Base-by-base conservation (phyloP, 2,329 filamentous ascomycete genomes). In the Xylogone sp. region DNA sequence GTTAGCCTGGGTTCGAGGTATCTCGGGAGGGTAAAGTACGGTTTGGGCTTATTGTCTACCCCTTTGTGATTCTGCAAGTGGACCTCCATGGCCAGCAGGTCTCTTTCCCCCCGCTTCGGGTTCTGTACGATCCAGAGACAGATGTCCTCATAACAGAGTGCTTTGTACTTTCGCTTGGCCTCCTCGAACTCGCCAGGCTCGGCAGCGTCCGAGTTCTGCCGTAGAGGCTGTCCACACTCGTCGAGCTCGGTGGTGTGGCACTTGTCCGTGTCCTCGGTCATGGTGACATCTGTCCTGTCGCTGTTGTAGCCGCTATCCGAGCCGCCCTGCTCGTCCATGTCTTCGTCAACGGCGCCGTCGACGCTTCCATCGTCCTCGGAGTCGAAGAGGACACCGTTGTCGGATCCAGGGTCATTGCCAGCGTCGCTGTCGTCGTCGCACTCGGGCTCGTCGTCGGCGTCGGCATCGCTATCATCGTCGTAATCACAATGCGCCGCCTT, bases 271-370 rank as follows among this genome's bases (percentile, higher is more conserved):
- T 57, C 45, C 44, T 59, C 52, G 19, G 21, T 56, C 20, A 52
- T 52, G 24, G 24, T 27, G 20, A 45, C 31, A 51, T 59, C 47
- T 39, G 47, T 54, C 49, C 43, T 43, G 7, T 57, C 47, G 42
- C 29, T 50, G 22, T n/a, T 43, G 27, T 57, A 59, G n/a, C 49
- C 53, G 45, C 49, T 57, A 50, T 57, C 42, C 3, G 2, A 34
- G 50, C 24, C 10, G 24, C 24, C 24, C 6, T 27, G 24, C 24
- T 27, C 24, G 24, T 27, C 24, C 12, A 44, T 52, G 27, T 42
- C 39, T 51, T 53, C 21, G 39, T 56, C 43, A 34, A 20, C 13
- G 42, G 19, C 34, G 42, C 27, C 9, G 42, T 46, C n/a, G 24
- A 49, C 24, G 45, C 44, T 45, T 19, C 20, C 22, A 49, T 52